A percentile compares a stretch with the other conserved stretches of the same genome.
Evolutionary conservation across 2,329 filamentous ascomycete species (phyloP).

Genomic region (Cercospora sp.): DNA sequence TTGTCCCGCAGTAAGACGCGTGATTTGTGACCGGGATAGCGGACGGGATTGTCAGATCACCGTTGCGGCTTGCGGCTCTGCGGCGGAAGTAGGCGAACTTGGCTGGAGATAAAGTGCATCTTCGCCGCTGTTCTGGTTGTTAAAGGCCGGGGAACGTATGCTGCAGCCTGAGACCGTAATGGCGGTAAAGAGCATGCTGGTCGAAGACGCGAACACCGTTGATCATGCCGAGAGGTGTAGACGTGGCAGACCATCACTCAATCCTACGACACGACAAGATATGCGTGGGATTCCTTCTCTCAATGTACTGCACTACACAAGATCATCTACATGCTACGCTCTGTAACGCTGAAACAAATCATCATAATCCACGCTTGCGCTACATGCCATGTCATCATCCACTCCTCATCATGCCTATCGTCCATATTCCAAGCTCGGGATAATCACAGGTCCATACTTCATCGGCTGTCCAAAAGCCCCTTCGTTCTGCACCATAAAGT

Average conservation of each 20-base stretch:
- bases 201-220: not conserved
- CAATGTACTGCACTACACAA: not conserved
- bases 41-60: not conserved
- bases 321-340: conserved; percentile 3
- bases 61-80: not conserved
- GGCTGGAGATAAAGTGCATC: not conserved
- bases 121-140: not conserved
- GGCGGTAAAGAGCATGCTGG: not conserved
- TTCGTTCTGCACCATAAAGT: conserved; percentile 96
- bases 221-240: not conserved
- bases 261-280: too few relatives aligned
- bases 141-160: not conserved
- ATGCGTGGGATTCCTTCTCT: not conserved
- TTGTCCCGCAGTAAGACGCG: not conserved
- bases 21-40: not conserved
- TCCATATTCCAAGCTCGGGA: conserved; percentile 66
- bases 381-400: not conserved
- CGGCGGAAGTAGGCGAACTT: not conserved
- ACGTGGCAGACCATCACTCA: not conserved
- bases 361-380: not conserved
- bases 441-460: conserved; percentile 95
- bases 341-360: not conserved
- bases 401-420: conserved; percentile 34
- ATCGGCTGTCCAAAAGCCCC: conserved; percentile 77
- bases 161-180: not conserved